These are phyloP conservation scores for Erodium texanum DNA, from an alignment of 441 rosid species.

Conservation along the genomic window DNA sequence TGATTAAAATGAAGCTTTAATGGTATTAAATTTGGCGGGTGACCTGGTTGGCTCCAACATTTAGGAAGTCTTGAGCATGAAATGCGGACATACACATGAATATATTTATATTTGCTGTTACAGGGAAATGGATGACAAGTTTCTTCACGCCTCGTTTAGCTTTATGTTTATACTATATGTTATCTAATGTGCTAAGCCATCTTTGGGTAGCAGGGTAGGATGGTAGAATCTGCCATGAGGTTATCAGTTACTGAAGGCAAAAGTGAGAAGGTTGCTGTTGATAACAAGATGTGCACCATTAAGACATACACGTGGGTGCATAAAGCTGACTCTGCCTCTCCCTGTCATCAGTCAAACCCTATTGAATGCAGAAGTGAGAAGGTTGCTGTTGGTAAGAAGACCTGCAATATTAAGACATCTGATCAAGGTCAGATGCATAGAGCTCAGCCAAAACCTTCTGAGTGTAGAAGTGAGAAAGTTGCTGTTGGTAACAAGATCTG, in stretches of 20 bases:
- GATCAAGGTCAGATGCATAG: not conserved
- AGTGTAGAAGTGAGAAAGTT: not conserved
- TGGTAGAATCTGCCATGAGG: conserved; percentile 14
- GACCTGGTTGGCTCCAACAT: conserved; percentile 6
- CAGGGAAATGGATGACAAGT: not conserved
- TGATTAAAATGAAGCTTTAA: not conserved
- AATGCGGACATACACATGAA: not conserved
- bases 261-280: conserved; percentile 23
- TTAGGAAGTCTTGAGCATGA: conserved; percentile 1
- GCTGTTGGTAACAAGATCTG: not conserved
- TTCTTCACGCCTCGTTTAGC: not conserved
- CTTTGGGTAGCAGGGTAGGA: conserved; percentile 22
- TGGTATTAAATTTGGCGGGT: not conserved
- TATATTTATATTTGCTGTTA: not conserved
- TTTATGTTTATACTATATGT: conserved; percentile 9
- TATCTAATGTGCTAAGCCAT: conserved; percentile 9
- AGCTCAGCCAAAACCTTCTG: not conserved
- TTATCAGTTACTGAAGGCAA: conserved; percentile 18
- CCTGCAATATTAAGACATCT: not conserved
- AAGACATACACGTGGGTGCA: not conserved
- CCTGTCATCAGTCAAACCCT: not conserved
- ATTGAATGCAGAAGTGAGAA: not conserved
- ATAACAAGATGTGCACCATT: conserved; percentile 18
- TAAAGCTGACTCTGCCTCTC: not conserved
- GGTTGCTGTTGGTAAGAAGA: not conserved